Evolutionary conservation across 2,329 filamentous ascomycete species (phyloP), one percentile per base, ranked within the genome.

Genomic region (Lecanosticta acicola): DNA sequence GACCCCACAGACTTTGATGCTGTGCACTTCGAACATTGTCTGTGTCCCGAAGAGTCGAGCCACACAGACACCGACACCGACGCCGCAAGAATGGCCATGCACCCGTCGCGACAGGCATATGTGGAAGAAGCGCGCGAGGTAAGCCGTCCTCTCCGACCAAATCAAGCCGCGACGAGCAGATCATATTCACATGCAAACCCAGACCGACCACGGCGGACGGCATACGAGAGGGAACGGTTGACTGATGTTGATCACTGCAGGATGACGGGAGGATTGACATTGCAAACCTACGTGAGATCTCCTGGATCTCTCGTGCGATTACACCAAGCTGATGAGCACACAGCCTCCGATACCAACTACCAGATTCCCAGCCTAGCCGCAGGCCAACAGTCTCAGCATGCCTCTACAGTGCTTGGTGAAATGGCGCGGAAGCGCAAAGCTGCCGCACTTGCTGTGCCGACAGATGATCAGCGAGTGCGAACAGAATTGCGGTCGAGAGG

Each of bases 361-460:
- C 81, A 86, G 35, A 78, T 95, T 43, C 84, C 84, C 18, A 73
- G 80, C 24, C 73, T 80, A 26, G 70, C 74, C 2, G 76, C 79
- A 16, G 86, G 85, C 38, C 81, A 84, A 37, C 79, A 84, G 5
- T 79, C 86, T 3, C 86, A 93, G 64, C 88, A 87, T 65, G 88
- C 88, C 2, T 90, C 87, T 2, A 87, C 87, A 11, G 83, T 96
- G 44, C 73, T 94, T 16, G 84, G 80, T 26, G 90, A 97, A 65
- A 93, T 98, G 67, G 85, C 89, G 60, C 86, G 91, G 51, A 96
- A 95, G 69, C 82, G 89, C 61, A 80, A 88, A 61, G 90, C 89
- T 9, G 89, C 89, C 14, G 85, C 85, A 9, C 87, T 97, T 58
- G 84, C 86, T 10, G 93, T 98, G 3, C 93, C 91, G 0, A 98